Evolutionary conservation across 1,284 basidiomycete species (phyloP).

Genomic region (Cystobasidium sp.): DNA sequence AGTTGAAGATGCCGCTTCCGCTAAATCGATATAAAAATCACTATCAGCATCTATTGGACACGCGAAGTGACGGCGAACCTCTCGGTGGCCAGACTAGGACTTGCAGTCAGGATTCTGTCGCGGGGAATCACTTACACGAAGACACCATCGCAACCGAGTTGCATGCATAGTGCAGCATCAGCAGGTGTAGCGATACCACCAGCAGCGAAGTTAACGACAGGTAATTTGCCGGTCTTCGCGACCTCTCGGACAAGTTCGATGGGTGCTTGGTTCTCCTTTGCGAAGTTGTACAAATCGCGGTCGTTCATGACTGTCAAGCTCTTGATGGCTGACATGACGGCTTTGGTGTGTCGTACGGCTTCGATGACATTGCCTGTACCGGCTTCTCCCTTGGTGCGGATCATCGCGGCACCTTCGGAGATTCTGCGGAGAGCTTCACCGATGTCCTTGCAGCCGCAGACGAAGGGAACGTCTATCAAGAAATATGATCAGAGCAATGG

Average conservation of each 20-base stretch:
- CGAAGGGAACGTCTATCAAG: slow-evolving; percentile 70
- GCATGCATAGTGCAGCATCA: slow-evolving; percentile 99
- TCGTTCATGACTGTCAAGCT: slow-evolving; percentile 73
- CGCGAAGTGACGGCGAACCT: background rate
- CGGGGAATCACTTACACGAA: slow-evolving; percentile 62
- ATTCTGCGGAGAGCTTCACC: slow-evolving; percentile 92
- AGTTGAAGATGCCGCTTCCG: slow-evolving; percentile 92
- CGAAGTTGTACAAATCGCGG: slow-evolving; percentile 92
- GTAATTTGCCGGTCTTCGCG: slow-evolving; percentile 86
- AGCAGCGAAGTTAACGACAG: slow-evolving; percentile 69
- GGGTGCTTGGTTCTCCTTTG: slow-evolving; percentile 93
- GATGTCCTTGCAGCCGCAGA: slow-evolving; percentile 66
- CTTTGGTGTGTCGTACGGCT: slow-evolving; percentile 88
- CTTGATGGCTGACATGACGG: slow-evolving; percentile 82
- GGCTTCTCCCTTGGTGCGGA: slow-evolving; percentile 95
- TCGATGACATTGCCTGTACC: slow-evolving; percentile 98
- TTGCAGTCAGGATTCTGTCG: too few relatives aligned
- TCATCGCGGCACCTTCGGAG: slow-evolving; percentile 91
- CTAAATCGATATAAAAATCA: slow-evolving; percentile 71
- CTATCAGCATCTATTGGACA: slow-evolving; percentile 47
- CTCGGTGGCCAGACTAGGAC: too few relatives aligned
- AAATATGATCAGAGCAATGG: too few relatives aligned
- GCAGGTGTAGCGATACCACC: slow-evolving; percentile 90
- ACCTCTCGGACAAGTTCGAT: slow-evolving; percentile 97
- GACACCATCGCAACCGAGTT: slow-evolving; percentile 93